Percentiles rank a stretch among this genome's conserved stretches.
Conservation (phyloP, 78 protist genomes). For the Monocercomonoides exilis region DNA sequence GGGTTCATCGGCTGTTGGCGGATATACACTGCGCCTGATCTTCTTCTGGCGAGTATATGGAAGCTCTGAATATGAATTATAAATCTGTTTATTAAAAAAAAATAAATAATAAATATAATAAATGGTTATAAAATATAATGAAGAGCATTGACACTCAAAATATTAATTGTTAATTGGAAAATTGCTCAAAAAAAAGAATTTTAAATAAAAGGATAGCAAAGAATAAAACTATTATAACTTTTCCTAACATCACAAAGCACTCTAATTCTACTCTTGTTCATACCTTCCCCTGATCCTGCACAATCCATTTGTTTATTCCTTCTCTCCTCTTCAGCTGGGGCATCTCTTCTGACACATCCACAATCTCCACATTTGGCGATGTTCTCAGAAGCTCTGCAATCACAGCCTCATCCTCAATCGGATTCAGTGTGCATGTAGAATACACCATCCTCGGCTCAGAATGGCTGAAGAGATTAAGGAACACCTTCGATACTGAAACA, state of each 20-base stretch:
- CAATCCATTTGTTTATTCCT: slow-evolving; percentile 69
- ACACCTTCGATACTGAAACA: too few relatives aligned
- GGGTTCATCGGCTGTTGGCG: slow-evolving; percentile 54
- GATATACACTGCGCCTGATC: slow-evolving; percentile 22
- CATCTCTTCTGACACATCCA: slow-evolving; percentile 50
- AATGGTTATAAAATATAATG: too few relatives aligned
- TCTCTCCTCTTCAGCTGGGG: slow-evolving; percentile 42
- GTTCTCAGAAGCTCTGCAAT: slow-evolving; percentile 57
- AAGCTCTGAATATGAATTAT: not conserved
- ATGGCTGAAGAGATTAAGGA: too few relatives aligned
- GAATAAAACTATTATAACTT: not conserved
- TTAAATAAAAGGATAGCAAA: not conserved
- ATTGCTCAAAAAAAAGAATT: not conserved
- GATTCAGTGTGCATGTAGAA: slow-evolving; percentile 94
- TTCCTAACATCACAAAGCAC: not conserved
- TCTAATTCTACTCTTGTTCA: not conserved
- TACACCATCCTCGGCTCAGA: slow-evolving; percentile 75
- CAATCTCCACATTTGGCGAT: slow-evolving; percentile 39
- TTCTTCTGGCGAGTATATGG: not conserved
- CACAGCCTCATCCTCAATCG: slow-evolving; percentile 96
- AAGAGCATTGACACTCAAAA: not conserved
- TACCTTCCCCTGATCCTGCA: not conserved
- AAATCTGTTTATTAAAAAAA: too few relatives aligned
- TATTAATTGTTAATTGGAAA: not conserved
- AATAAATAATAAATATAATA: too few relatives aligned